A percentile compares a stretch with the other conserved stretches of the same genome.
Conservation (phyloP, 495 filamentous ascomycete species). For the Aspergillus sclerotiicarbonarius region DNA sequence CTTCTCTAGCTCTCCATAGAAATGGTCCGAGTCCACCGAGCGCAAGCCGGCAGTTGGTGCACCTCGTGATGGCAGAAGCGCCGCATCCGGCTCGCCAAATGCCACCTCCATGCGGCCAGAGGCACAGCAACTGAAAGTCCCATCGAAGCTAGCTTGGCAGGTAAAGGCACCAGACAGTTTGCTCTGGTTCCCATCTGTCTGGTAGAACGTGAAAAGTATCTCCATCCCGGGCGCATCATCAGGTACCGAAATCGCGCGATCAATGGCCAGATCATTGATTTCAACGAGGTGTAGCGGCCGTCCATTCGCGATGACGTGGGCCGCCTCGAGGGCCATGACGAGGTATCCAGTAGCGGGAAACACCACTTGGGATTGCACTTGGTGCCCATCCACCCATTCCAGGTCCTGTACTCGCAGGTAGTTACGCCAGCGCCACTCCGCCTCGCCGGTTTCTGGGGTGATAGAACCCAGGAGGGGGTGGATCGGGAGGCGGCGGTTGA, state of each 20-base stretch:
- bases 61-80: conserved; percentile 1
- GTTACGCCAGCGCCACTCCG: conserved; percentile 28
- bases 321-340: conserved; percentile 27
- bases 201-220: neutral
- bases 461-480: conserved; percentile 25
- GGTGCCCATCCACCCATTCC: conserved; percentile 21
- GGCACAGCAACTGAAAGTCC: neutral
- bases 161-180: neutral
- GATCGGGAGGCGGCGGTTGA: neutral
- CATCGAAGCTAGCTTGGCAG: neutral
- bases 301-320: conserved; percentile 6
- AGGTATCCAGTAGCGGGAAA: conserved; percentile 27
- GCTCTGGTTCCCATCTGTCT: neutral
- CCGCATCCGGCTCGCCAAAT: neutral
- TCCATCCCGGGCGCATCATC: conserved; percentile 3
- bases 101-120: conserved; percentile 9
- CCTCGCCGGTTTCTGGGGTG: neutral
- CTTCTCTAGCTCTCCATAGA: conserved; percentile 20
- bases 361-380: conserved; percentile 20
- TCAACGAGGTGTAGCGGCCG: conserved; percentile 4
- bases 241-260: conserved; percentile 30
- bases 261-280: conserved; percentile 26
- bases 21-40: conserved; percentile 18
- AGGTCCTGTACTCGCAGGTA: conserved; percentile 15
- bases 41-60: conserved; percentile 3